A percentile compares a stretch with the other conserved stretches of the same genome.
These are phyloP conservation scores for Saccharomycopsis hybrid DNA, from an alignment of 1,139 yeast species.

Conservation along the genomic window DNA sequence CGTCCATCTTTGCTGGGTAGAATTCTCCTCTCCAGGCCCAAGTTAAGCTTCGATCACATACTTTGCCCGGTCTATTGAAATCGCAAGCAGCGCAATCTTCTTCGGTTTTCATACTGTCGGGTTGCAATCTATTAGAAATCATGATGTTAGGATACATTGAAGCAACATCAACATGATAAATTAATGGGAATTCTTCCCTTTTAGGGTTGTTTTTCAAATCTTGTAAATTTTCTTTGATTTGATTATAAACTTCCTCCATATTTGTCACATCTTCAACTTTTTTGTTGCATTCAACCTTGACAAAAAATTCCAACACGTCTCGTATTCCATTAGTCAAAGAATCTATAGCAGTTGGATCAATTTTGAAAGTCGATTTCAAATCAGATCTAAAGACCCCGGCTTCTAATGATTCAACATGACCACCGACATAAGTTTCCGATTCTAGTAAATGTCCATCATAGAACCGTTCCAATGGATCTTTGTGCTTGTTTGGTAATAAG, in stretches of 20 bases:
- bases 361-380: slow-evolving; percentile 62
- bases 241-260: slow-evolving; percentile 62
- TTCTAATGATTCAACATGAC: slow-evolving; percentile 95
- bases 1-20: slow-evolving; percentile 86
- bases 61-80: slow-evolving; percentile 90
- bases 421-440: slow-evolving; percentile 97
- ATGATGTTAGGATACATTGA: slow-evolving; percentile 99
- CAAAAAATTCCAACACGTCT: slow-evolving; percentile 71
- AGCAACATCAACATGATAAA: slow-evolving; percentile 97
- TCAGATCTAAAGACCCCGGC: slow-evolving; percentile 98
- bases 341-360: slow-evolving; percentile 80
- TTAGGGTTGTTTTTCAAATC: slow-evolving; percentile 57
- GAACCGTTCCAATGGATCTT: slow-evolving; percentile 87
- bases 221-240: slow-evolving; percentile 48
- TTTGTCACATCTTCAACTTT: slow-evolving; percentile 71
- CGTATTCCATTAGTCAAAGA: slow-evolving; percentile 70
- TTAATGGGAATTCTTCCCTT: slow-evolving; percentile 73
- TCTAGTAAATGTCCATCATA: slow-evolving; percentile 91
- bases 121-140: slow-evolving; percentile 96
- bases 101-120: slow-evolving; percentile 94
- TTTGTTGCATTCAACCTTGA: slow-evolving; percentile 75
- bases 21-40: slow-evolving; percentile 99
- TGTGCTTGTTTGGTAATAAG: slow-evolving; percentile 85
- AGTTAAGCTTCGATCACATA: slow-evolving; percentile 82
- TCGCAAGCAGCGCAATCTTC: slow-evolving; percentile 98